Evolutionary conservation across 345 rosid genomes (phyloP).

Genomic region (Murraya paniculata): DNA sequence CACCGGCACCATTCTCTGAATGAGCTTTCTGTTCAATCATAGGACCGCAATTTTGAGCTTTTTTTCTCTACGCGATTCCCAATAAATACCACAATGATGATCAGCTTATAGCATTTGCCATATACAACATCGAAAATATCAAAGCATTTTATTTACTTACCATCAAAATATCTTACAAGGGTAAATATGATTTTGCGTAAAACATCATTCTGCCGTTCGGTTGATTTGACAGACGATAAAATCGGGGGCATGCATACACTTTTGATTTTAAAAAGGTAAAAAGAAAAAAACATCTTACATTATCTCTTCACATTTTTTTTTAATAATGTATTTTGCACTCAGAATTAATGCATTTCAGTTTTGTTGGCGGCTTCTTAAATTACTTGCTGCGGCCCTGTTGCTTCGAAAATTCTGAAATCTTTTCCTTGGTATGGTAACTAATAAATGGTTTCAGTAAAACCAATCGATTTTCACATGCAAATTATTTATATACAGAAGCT

Average conservation of each 20-base stretch:
- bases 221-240: too few relatives aligned
- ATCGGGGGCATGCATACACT: too few relatives aligned
- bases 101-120: neutral
- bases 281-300: too few relatives aligned
- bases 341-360: neutral
- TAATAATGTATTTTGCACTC: too few relatives aligned
- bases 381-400: neutral
- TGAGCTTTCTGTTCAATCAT: slow-evolving; percentile 1
- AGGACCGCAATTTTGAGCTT: slow-evolving; percentile 7
- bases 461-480: neutral
- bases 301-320: too few relatives aligned
- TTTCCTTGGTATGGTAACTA: neutral
- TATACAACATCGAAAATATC: neutral
- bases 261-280: too few relatives aligned
- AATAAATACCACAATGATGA: neutral
- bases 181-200: too few relatives aligned
- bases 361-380: neutral
- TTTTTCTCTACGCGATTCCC: neutral
- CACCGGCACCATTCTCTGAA: neutral
- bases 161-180: neutral
- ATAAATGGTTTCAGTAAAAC: neutral
- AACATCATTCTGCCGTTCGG: too few relatives aligned
- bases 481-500: neutral
- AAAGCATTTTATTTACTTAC: neutral
- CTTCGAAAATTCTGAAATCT: neutral